Evolutionary conservation across 805 yeast genomes (phyloP), one percentile per base, ranked within the genome.

Genomic region (Metschnikowia dekortorum): DNA sequence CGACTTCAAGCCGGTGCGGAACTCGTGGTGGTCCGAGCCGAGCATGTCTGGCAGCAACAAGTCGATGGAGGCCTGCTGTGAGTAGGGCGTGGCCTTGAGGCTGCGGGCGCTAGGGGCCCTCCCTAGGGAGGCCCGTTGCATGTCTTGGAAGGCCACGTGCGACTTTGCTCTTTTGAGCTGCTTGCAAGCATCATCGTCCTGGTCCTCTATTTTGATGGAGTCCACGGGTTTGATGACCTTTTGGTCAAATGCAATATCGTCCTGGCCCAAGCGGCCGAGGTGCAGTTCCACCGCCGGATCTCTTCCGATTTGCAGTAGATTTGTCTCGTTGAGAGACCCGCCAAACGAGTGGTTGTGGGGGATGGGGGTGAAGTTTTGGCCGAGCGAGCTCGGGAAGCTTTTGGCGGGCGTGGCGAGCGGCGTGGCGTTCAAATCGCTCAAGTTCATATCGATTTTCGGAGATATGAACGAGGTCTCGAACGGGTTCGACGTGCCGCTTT

Each of bases 171-270:
- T 65, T 41, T 64, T 61, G 50, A 73, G 59, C 49, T 71, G 74
- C 53, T 68, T 68, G 50, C 73, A 64, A 0, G 78, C 77, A 58
- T 73, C 76, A 53, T 72, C 71, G 43, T 72, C 75, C 47, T 70
- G 73, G 46, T 66, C 71, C 52, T 71, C 75, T 51, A 68, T 62
- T 29, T 61, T 60, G 40, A 69, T 63, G 2, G 70, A 58, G 29
- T 69, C 74, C 26, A 69, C 49, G 8, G 67, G 60, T 47, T 65
- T 69, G 39, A 36, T n/a, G 13, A 33, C 45, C 13, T 42, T 42
- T n/a, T 66, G 50, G 39, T 46, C 49, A 18, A 40, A 39, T 3
- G 33, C 41, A 16, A 34, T 31, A 9, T 26, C 18, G n/a, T 44
- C 26, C 35, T 34, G 52, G 18, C 43, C 37, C 29, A n/a, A 18